Evolutionary conservation across 176 grass and related monocot species (phyloP), one percentile per base, ranked within the genome.

Genomic region (Chrysopogon serrulatus): DNA sequence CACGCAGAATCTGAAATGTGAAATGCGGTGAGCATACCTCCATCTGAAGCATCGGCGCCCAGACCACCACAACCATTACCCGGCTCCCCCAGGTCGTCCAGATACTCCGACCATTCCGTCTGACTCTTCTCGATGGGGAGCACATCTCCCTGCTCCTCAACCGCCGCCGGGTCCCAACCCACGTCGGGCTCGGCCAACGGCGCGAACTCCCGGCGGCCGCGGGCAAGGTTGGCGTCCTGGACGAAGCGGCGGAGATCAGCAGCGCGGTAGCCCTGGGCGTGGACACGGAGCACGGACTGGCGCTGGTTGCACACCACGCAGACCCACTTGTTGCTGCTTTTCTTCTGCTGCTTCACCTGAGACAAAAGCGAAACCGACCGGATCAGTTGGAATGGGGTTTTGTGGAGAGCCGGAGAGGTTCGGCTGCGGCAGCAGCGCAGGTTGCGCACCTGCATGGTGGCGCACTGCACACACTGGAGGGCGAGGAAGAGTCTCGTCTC

Each of bases 311-410:
- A 98, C 36, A 98, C 90, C 70, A 45, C 90, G 82, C 95, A 98
- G 18, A 88, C 88, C 95, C 95, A 98, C 45, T 91, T 98, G 86
- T 84, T 88, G 88, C 37, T 86, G 75, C 90, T 90, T 70, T 93
- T 97, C 88, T 89, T 92, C 90, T 92, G 84, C 87, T 86, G 95
- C 91, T 98, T 98, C 53, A 95, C 95, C 95, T 98, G 88, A 72
- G 42, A 63, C 64, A 21, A 14, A 45, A 30, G 35, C 41, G 27
- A 44, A 49, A n/a, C 37, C 33, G 21, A 32, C n/a, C 41, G 34
- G 78, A 54, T 70, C 41, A 83, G 34, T 56, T 47, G 17, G 10
- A 13, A n/a, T 8, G 78, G 71, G 30, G 15, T 54, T 61, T 57
- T 4, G 74, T 8, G 34, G 6, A 66, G 33, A 54, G 33, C 21